Percentiles rank a stretch among this genome's conserved stretches.
Evolutionary conservation across 768 basidiomycete species (phyloP).

Genomic region (Ephemerocybe angulata): DNA sequence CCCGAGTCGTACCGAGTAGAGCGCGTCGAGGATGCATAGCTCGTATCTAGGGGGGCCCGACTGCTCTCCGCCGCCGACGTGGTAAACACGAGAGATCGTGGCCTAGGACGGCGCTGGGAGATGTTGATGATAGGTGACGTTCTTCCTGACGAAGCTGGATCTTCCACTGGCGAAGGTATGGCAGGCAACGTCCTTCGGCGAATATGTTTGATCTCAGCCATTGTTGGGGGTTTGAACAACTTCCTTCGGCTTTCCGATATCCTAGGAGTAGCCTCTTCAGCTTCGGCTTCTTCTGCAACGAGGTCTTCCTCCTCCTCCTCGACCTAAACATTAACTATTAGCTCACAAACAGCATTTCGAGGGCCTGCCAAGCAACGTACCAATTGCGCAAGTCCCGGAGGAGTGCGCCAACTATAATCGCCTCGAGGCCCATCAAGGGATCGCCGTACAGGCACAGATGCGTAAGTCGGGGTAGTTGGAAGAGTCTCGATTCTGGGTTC

Average conservation of each 20-base stretch:
- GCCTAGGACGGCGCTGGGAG: background rate
- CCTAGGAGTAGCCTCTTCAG: background rate
- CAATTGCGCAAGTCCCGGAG: background rate
- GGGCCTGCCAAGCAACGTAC: no score
- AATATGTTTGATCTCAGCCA: conserved; percentile 2
- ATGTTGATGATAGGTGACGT: background rate
- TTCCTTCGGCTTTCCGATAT: background rate
- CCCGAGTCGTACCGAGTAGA: background rate
- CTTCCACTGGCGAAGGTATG: background rate
- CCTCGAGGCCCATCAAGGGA: background rate
- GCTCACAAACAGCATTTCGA: no score
- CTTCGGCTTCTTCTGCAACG: background rate
- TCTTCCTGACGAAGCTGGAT: background rate
- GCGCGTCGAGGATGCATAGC: background rate
- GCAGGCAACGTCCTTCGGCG: background rate
- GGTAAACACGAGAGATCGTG: background rate
- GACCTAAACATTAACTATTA: no score
- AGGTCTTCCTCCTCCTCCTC: background rate
- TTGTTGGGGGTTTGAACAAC: background rate
- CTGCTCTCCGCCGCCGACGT: background rate
- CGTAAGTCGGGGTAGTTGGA: no score
- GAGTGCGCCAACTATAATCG: background rate
- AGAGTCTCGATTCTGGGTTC: no score
- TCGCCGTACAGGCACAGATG: no score
- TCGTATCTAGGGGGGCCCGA: background rate